Conservation (phyloP, 2,329 filamentous ascomycete species). For the Arachnomyces sp. region DNA sequence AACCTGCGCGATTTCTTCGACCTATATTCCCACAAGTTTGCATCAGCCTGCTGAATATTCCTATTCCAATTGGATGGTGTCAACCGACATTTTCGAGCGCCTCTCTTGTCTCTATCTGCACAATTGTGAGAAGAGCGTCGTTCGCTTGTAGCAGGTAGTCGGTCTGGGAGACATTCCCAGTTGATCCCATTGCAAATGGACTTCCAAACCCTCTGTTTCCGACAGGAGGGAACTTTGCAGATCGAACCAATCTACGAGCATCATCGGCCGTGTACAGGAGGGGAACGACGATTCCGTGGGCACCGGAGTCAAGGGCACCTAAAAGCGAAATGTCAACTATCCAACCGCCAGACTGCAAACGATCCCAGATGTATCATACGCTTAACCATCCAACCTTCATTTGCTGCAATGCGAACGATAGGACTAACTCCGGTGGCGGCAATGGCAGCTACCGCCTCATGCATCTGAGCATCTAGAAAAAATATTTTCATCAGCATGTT, state of each 20-base stretch:
- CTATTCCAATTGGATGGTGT: neutral
- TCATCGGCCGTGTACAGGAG: constrained; percentile 48
- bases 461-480: constrained; percentile 44
- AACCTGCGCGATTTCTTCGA: constrained; percentile 45
- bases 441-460: constrained; percentile 46
- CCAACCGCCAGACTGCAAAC: neutral
- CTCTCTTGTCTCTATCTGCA: constrained; percentile 37
- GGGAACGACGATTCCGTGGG: constrained; percentile 52
- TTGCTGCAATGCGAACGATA: constrained; percentile 45
- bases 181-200: constrained; percentile 44
- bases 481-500: neutral
- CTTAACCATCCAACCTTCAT: constrained; percentile 57
- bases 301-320: constrained; percentile 52
- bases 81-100: constrained; percentile 29
- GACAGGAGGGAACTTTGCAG: constrained; percentile 49
- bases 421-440: constrained; percentile 36
- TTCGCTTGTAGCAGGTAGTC: constrained; percentile 52
- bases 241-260: constrained; percentile 44
- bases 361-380: constrained; percentile 25
- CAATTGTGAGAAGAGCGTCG: constrained; percentile 43
- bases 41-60: neutral
- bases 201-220: constrained; percentile 51
- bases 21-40: constrained; percentile 15
- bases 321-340: constrained; percentile 1
- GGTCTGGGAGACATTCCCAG: constrained; percentile 28